Conservation (phyloP, 192 early-diverging fungal species). For the Podochytrium sp. region DNA sequence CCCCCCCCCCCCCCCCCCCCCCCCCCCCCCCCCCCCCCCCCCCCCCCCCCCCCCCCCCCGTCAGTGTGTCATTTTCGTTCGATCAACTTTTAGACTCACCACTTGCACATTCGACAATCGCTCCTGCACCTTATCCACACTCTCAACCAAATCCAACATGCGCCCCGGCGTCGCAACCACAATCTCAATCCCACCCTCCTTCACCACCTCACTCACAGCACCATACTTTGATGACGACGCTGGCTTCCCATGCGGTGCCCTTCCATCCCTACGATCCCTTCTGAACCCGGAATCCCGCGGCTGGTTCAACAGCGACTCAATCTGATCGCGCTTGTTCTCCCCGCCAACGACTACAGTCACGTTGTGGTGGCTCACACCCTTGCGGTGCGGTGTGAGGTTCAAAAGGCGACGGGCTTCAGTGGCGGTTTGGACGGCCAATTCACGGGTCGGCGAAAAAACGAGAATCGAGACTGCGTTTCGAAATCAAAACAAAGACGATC, state of each 20-base stretch:
- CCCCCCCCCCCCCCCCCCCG: too few species aligned
- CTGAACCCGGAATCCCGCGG: too few species aligned
- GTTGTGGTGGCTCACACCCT: slow-evolving; percentile 66
- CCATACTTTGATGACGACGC: neutral
- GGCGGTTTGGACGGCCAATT: slow-evolving; percentile 91
- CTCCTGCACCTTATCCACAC: neutral
- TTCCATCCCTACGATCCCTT: neutral
- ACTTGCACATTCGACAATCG: slow-evolving; percentile 12
- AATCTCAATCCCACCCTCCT: slow-evolving; percentile 57
- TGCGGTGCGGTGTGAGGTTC: slow-evolving; percentile 35
- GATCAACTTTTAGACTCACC: too few species aligned
- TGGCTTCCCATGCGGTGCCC: too few species aligned
- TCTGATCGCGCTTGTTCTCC: slow-evolving; percentile 74
- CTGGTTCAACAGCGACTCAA: slow-evolving; percentile 53
- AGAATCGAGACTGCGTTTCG: slow-evolving; percentile 48
- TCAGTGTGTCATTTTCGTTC: too few species aligned
- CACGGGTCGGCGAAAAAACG: slow-evolving; percentile 90
- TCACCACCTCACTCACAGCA: neutral
- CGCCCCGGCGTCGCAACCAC: slow-evolving; percentile 94
- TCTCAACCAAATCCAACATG: slow-evolving; percentile 85
- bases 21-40: too few species aligned
- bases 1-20: neutral
- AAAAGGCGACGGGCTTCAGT: slow-evolving; percentile 73
- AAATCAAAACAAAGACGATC: too few species aligned
- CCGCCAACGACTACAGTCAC: slow-evolving; percentile 85